Conservation (phyloP, 495 filamentous ascomycete genomes). For the Immersiella caudata region DNA sequence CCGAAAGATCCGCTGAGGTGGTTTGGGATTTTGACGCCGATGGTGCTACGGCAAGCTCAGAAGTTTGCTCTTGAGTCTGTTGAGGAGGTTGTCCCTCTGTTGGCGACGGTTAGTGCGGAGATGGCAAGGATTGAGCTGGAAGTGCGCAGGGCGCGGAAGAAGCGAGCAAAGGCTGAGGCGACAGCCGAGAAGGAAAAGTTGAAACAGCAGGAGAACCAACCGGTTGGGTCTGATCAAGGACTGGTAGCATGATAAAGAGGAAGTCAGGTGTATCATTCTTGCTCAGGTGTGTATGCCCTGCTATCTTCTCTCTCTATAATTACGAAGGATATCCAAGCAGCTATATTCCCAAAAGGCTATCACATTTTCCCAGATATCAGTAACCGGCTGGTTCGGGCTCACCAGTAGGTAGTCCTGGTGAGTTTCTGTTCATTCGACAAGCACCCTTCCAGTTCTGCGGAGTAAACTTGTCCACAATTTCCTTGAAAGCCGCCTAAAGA, state of each 20-base stretch:
- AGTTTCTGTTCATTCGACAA: constrained; percentile 68
- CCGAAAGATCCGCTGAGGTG: constrained; percentile 62
- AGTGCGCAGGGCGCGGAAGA: constrained; percentile 54
- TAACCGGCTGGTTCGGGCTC: constrained; percentile 60
- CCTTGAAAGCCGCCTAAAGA: constrained; percentile 82
- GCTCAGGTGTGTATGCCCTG: background rate
- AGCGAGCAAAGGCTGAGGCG: constrained; percentile 46
- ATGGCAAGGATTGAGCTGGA: constrained; percentile 55
- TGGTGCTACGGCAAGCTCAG: constrained; percentile 63
- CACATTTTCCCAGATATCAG: constrained; percentile 21
- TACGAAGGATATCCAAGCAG: background rate
- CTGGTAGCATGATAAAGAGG: constrained; percentile 3
- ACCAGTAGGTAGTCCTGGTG: constrained; percentile 52
- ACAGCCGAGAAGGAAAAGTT: constrained; percentile 28
- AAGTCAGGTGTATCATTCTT: background rate
- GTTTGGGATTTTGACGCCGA: constrained; percentile 70
- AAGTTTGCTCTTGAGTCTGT: constrained; percentile 46
- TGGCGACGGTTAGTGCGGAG: constrained; percentile 48
- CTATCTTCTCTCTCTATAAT: background rate
- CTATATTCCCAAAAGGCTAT: background rate
- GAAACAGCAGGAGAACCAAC: constrained; percentile 10
- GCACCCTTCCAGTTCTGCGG: constrained; percentile 77
- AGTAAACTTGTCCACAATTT: constrained; percentile 86
- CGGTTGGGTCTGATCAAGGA: background rate
- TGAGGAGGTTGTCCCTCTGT: constrained; percentile 47